These are phyloP conservation scores for Corymbia citriodora DNA, from an alignment of 441 rosid species.

Conservation along the genomic window DNA sequence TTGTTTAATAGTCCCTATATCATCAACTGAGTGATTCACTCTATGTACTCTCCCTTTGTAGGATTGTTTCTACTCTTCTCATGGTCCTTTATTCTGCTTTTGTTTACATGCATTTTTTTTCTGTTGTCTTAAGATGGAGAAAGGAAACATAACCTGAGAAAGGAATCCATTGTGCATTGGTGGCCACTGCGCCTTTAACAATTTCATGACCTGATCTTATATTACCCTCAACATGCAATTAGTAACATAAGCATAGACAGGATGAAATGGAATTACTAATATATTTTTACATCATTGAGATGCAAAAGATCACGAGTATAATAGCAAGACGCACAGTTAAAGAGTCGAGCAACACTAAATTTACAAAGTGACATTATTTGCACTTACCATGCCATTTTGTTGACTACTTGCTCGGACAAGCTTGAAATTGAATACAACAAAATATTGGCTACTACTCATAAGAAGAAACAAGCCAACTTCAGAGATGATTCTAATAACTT, in stretches of 20 bases:
- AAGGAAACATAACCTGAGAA: background rate
- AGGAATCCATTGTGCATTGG: background rate
- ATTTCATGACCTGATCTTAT: background rate
- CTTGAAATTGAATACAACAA: background rate
- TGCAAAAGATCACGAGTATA: background rate
- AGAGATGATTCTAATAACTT: background rate
- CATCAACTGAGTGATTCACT: background rate
- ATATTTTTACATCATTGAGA: background rate
- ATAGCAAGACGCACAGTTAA: background rate
- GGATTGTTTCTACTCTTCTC: no score
- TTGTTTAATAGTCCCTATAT: background rate
- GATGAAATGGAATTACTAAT: background rate
- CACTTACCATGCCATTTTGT: no score
- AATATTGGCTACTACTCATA: background rate
- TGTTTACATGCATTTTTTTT: background rate
- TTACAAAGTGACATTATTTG: background rate
- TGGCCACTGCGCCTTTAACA: background rate
- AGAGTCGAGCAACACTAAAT: background rate
- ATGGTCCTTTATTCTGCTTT: background rate
- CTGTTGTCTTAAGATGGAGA: background rate
- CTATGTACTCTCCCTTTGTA: background rate
- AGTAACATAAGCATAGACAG: background rate
- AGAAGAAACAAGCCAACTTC: background rate
- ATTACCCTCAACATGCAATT: background rate
- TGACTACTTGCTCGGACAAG: background rate